These are phyloP conservation scores for Globisporangium carolinianum DNA, from an alignment of 352 stramenopile genomes.

Conservation along the genomic window DNA sequence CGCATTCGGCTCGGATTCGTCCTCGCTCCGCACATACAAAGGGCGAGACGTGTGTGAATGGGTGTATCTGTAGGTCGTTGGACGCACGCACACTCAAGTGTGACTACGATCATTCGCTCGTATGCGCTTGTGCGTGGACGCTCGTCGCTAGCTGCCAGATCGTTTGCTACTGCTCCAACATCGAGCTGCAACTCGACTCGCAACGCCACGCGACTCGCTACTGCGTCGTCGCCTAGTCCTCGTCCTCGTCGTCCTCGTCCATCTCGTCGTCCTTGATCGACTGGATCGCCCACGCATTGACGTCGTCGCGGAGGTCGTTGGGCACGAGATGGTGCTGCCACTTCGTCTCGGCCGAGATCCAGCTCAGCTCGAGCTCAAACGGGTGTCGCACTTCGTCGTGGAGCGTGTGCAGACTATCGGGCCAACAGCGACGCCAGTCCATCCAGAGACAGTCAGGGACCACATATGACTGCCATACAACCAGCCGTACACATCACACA, in stretches of 20 bases:
- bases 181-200: too few species aligned
- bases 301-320: conserved; percentile 78
- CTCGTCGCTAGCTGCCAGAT: too few species aligned
- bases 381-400: conserved; percentile 97
- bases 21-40: too few species aligned
- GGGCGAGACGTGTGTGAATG: too few species aligned
- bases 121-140: too few species aligned
- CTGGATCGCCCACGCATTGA: conserved; percentile 80
- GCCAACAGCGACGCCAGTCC: background rate
- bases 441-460: background rate
- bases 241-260: conserved; percentile 78
- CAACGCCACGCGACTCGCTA: too few species aligned
- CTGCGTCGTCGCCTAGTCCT: conserved; percentile 29
- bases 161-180: too few species aligned
- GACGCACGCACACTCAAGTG: too few species aligned
- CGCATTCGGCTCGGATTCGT: too few species aligned
- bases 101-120: too few species aligned
- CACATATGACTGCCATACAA: background rate
- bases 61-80: too few species aligned
- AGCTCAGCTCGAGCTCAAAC: conserved; percentile 98
- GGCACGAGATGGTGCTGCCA: conserved; percentile 95
- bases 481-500: background rate
- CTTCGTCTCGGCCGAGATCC: conserved; percentile 93
- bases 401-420: conserved; percentile 88
- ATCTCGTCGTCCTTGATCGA: conserved; percentile 87